These are phyloP conservation scores for Fusarium marasasianum DNA, from an alignment of 2,329 filamentous ascomycete species.

Conservation along the genomic window DNA sequence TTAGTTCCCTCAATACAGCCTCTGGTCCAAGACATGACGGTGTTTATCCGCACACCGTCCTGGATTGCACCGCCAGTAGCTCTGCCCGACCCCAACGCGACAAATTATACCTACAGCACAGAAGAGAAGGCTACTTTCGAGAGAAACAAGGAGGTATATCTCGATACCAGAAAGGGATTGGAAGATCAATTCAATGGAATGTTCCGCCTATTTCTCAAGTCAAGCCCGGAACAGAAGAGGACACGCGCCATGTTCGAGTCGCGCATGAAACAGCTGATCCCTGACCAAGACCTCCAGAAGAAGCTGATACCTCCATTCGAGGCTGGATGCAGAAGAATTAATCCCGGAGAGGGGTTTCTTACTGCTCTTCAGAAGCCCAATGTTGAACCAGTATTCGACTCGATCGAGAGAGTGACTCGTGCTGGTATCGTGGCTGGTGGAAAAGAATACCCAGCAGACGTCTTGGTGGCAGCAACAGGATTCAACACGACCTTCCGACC, in stretches of 20 bases:
- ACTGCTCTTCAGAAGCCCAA: constrained; percentile 57
- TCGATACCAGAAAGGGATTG: constrained; percentile 53
- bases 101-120: constrained; percentile 53
- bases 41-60: constrained; percentile 60
- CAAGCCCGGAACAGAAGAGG: constrained; percentile 52
- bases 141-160: constrained; percentile 49
- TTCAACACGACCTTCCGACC: constrained; percentile 65
- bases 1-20: constrained; percentile 56
- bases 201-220: constrained; percentile 58
- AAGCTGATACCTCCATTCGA: constrained; percentile 61
- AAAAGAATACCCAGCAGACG: constrained; percentile 60
- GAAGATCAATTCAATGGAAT: constrained; percentile 57
- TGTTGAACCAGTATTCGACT: constrained; percentile 56
- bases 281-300: constrained; percentile 57
- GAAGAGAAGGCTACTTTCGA: constrained; percentile 54
- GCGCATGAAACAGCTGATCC: constrained; percentile 47
- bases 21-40: constrained; percentile 54
- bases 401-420: constrained; percentile 50
- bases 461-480: constrained; percentile 66
- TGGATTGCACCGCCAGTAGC: constrained; percentile 56
- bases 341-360: constrained; percentile 61
- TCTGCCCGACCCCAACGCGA: constrained; percentile 45
- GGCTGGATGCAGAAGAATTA: constrained; percentile 60
- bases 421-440: constrained; percentile 59
- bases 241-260: constrained; percentile 43